Conservation (phyloP, 768 basidiomycete genomes). For the Rhizopogon vinicolor region DNA sequence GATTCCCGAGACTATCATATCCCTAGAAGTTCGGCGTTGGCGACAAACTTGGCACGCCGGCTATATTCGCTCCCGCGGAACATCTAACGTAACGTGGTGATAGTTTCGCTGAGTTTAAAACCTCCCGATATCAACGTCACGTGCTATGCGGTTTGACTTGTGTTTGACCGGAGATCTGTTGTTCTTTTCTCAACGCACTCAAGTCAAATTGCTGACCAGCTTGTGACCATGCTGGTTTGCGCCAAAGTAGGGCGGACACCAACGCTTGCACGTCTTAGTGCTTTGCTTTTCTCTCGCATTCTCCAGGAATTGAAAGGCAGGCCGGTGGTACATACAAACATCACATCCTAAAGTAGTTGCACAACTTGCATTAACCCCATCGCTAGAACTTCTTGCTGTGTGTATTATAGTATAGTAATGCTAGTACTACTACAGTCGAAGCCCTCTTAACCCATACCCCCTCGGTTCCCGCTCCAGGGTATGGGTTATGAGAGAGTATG, state of each 20-base stretch:
- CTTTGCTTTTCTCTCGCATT: slow-evolving; percentile 19
- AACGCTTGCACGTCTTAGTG: slow-evolving; percentile 25
- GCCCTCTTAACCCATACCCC: too few species aligned
- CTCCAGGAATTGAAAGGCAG: slow-evolving; percentile 14
- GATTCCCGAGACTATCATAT: not conserved
- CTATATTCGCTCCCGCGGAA: too few species aligned
- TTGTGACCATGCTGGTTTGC: slow-evolving; percentile 20
- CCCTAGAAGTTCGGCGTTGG: too few species aligned
- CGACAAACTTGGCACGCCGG: too few species aligned
- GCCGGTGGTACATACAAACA: slow-evolving; percentile 27
- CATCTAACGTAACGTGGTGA: too few species aligned
- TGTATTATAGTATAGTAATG: too few species aligned
- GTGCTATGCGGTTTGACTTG: slow-evolving; percentile 2
- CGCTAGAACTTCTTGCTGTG: too few species aligned
- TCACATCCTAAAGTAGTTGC: not conserved
- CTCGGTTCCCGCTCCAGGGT: too few species aligned
- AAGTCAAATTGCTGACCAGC: slow-evolving; percentile 28
- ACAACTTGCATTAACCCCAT: not conserved
- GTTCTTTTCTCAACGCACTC: slow-evolving; percentile 22
- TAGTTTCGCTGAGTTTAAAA: too few species aligned
- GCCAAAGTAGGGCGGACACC: slow-evolving; percentile 31
- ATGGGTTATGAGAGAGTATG: too few species aligned
- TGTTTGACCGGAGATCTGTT: too few species aligned
- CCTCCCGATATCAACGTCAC: slow-evolving; percentile 1
- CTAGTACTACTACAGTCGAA: too few species aligned